Conservation (phyloP, 306 rosid species). For the Fragaria nilgerrensis region DNA sequence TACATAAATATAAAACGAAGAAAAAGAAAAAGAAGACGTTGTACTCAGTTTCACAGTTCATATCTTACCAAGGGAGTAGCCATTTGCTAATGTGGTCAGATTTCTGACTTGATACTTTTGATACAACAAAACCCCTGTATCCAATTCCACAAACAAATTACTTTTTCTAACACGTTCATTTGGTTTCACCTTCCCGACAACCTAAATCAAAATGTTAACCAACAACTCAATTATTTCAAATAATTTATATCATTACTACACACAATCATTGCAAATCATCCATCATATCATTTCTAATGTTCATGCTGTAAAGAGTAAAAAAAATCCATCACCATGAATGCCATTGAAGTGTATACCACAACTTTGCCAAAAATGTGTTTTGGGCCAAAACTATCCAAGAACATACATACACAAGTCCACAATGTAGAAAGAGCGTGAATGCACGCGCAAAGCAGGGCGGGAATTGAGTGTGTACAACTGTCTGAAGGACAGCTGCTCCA, state of each 20-base stretch:
- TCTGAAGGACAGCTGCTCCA: conserved; percentile 25
- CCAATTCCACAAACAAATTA: conserved; percentile 13
- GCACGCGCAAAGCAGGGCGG: conserved; percentile 19
- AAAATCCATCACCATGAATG: neutral
- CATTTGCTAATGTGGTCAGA: conserved; percentile 42
- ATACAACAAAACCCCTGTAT: conserved; percentile 14
- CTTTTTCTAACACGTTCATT: neutral
- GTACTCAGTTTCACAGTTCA: neutral
- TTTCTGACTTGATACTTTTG: neutral
- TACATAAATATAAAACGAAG: neutral
- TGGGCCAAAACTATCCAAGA: conserved; percentile 4
- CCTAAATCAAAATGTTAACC: neutral
- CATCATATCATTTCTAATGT: neutral
- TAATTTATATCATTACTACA: neutral
- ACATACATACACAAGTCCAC: neutral
- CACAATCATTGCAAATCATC: neutral
- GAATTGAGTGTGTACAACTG: conserved; percentile 33
- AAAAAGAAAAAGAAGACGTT: neutral
- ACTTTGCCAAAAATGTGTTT: neutral
- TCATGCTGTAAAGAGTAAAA: neutral
- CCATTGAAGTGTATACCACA: neutral
- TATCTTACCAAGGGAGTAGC: conserved; percentile 56
- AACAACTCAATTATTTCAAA: conserved; percentile 5
- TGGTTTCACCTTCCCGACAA: neutral
- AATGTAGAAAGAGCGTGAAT: conserved; percentile 27